Evolutionary conservation across 805 yeast genomes (phyloP).

Genomic region (Zygotorulaspora chibaensis): DNA sequence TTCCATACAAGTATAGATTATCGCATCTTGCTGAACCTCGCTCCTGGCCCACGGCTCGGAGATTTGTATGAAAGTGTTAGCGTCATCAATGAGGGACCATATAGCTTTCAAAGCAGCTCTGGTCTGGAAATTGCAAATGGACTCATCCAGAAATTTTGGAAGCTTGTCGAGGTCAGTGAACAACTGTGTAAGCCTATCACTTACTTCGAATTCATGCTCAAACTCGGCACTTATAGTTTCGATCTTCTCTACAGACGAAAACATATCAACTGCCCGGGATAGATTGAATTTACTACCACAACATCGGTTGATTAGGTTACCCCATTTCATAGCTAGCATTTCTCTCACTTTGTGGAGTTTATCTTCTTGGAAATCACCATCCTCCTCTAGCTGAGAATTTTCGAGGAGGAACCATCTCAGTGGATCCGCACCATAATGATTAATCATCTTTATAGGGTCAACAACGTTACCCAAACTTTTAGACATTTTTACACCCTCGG

Average conservation of each 20-base stretch:
- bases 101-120: conserved; percentile 52
- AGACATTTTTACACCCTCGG: conserved; percentile 89
- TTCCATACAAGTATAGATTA: conserved; percentile 66
- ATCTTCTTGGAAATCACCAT: conserved; percentile 71
- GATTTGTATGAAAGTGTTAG: conserved; percentile 64
- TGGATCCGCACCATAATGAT: conserved; percentile 65
- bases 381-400: conserved; percentile 68
- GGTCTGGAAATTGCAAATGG: conserved; percentile 47
- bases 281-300: conserved; percentile 68
- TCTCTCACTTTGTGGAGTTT: conserved; percentile 51
- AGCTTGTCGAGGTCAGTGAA: conserved; percentile 36
- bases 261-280: conserved; percentile 38
- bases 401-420: conserved; percentile 72
- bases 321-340: conserved; percentile 73
- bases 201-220: conserved; percentile 5
- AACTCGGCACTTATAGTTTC: conserved; percentile 14
- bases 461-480: conserved; percentile 91
- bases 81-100: conserved; percentile 55
- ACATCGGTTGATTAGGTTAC: conserved; percentile 70
- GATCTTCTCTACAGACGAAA: conserved; percentile 12
- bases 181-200: conserved; percentile 30
- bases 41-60: conserved; percentile 70
- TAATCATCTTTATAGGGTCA: conserved; percentile 69
- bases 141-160: conserved; percentile 38
- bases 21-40: conserved; percentile 43